These are phyloP conservation scores for Neostapfia colusana DNA, from an alignment of 176 grass and related monocot genomes.

Conservation along the genomic window DNA sequence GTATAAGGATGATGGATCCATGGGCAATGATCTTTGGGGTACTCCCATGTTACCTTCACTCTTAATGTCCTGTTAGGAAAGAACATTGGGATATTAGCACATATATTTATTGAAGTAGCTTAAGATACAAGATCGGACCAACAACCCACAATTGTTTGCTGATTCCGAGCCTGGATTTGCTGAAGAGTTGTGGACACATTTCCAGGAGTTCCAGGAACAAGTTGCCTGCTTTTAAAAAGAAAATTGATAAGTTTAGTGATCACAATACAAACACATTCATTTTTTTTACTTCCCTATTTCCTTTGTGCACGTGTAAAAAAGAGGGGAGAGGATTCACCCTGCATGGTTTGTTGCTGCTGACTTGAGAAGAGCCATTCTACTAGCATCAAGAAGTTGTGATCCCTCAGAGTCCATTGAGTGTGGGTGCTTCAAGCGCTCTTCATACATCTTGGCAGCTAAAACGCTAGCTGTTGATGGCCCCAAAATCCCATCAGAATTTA, in stretches of 20 bases:
- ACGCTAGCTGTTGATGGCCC: constrained; percentile 84
- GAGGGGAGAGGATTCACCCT: constrained; percentile 58
- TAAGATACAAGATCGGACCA: constrained; percentile 18
- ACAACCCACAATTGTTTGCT: constrained; percentile 71
- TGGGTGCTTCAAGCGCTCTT: constrained; percentile 88
- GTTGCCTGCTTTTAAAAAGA: constrained; percentile 48
- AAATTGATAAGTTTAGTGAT: constrained; percentile 25
- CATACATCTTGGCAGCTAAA: constrained; percentile 95
- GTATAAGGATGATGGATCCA: constrained; percentile 89
- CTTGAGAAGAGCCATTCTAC: constrained; percentile 92
- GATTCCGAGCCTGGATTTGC: constrained; percentile 90
- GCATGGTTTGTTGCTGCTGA: constrained; percentile 76
- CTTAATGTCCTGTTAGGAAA: constrained; percentile 79
- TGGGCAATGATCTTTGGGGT: constrained; percentile 83
- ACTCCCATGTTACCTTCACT: constrained; percentile 78
- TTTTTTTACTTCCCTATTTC: neutral
- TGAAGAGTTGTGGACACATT: constrained; percentile 90
- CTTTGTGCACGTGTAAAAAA: constrained; percentile 21
- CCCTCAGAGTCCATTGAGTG: constrained; percentile 78
- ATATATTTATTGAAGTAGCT: constrained; percentile 25
- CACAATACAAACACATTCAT: constrained; percentile 11
- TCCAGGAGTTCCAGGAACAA: constrained; percentile 68
- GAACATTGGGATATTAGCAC: constrained; percentile 19
- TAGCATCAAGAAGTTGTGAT: constrained; percentile 80
- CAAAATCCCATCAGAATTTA: constrained; percentile 79